Base-by-base conservation (phyloP, 441 rosid species). In the Hura crepitans region DNA sequence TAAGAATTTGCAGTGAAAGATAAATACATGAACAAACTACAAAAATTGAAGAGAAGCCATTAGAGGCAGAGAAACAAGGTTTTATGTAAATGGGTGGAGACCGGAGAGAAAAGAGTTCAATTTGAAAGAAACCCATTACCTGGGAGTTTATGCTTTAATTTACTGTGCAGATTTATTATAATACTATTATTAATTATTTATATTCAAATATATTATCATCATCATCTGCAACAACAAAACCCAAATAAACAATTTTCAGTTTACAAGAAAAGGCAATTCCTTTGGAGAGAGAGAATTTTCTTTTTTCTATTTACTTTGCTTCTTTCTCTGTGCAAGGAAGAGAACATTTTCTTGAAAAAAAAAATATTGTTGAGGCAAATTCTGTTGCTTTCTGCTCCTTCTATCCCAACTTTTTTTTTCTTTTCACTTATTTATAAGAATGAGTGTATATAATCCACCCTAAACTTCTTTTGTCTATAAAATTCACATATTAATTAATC, bases 1-100 rank as follows among this genome's bases (percentile, higher is more conserved):
- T 79, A 67, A 79, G 79, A 63, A 70, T 64, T 57, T 61, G 77
- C 73, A 76, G 72, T 62, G 39, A 77, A 75, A 64, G 9, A 74
- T 33, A 28, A 55, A 45, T 10, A 18, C 33, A 49, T 20, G 33
- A 65, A 22, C 5, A 53, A 63, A 62, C 65, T 30, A 54, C 5
- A 46, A 60, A 60, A 31, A 73, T 20, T 71, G 59, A 42, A 50
- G 69, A 59, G 47, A 64, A 60, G 75, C 75, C 75, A 76, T 68
- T 42, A 72, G 64, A 50, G 66, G 60, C 65, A 25, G 75, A 62
- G 78, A 65, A 56, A 62, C 56, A 47, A 42, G 66, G 53, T 53
- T 54, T 18, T 28, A 62, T 5, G 65, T 13, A 35, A 17, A 54
- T 58, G 69, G 63, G 65, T n/a, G 47, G 73, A 37, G 67, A 35